Evolutionary conservation across 2,329 filamentous ascomycete species (phyloP), one percentile per base, ranked within the genome.

Genomic region (Pseudogymnoascus sp.): DNA sequence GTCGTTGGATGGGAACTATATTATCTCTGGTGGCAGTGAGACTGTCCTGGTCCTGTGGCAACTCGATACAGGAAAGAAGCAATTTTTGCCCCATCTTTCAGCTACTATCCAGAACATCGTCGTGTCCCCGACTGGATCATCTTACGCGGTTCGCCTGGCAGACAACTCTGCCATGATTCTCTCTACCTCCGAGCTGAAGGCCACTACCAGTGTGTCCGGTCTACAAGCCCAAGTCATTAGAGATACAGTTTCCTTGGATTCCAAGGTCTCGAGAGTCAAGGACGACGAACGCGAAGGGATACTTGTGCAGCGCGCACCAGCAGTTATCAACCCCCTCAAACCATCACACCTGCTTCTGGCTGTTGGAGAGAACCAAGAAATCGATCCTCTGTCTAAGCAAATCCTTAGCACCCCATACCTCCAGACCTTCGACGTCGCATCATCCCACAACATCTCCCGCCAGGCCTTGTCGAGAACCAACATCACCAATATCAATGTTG

Each of bases 1-100:
- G 90, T 97, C 94, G 12, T 81, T 81, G 68, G 94, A 99, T 80
- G 92, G 93, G 91, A 92, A 96, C 72, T 99, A 99, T 74, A 77
- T 99, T 64, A 87, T 99, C 61, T 97, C 94, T 63, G 94, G 94
- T 71, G 94, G 94, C 33, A 85, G 86, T 21, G 94, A 99, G 75
- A 92, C 91, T 6, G 89, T 91, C 19, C 80, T 99, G 43, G 90
- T 96, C 7, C 78, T 97, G 33, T 97, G 92, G 92, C 94, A 99
- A 75, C 80, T 97, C 63, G 90, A 95, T 68, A 97, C 93, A 0
- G 87, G 87, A 66, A 88, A 88, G 72, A 86, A 85, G 70, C 89
- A 94, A 71, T 91, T 88, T 71, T 78, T 99, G 29, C 94, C 94
- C n/a, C 92, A 97, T 81, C 81, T 99, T 63, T 88, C 90, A 23